These are phyloP conservation scores for Zopfia rhizophila DNA, from an alignment of 2,329 filamentous ascomycete genomes.

Conservation along the genomic window DNA sequence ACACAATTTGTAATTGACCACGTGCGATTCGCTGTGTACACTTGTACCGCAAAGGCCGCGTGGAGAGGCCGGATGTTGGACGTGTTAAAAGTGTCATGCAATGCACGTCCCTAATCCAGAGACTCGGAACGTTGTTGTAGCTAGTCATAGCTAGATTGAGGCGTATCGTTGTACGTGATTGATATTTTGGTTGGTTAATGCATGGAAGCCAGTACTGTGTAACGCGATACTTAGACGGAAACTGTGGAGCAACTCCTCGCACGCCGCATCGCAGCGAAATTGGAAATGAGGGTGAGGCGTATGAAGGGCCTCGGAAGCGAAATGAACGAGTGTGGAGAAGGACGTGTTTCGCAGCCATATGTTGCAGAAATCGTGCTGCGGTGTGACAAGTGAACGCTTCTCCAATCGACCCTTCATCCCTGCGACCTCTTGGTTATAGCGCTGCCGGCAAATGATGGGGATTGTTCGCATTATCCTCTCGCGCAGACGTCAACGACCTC, in stretches of 20 bases:
- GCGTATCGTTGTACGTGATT: slow-evolving; percentile 17
- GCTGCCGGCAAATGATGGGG: background rate
- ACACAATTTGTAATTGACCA: too few relatives aligned
- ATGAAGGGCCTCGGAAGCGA: slow-evolving; percentile 44
- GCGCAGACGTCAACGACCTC: slow-evolving; percentile 25
- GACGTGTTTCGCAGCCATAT: slow-evolving; percentile 40
- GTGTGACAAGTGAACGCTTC: slow-evolving; percentile 4
- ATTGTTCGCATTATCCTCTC: slow-evolving; percentile 15
- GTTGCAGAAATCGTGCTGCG: slow-evolving; percentile 37
- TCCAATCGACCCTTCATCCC: slow-evolving; percentile 24
- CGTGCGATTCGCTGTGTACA: slow-evolving; percentile 9
- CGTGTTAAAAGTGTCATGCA: slow-evolving; percentile 36
- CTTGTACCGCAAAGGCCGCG: background rate
- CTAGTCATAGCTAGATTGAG: background rate
- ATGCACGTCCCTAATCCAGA: slow-evolving; percentile 35
- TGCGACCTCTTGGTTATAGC: slow-evolving; percentile 21
- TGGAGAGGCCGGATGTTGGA: background rate
- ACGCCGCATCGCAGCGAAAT: slow-evolving; percentile 24
- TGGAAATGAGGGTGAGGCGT: slow-evolving; percentile 40
- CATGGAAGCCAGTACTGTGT: slow-evolving; percentile 31
- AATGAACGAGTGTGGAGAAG: slow-evolving; percentile 52
- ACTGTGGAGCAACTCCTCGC: background rate
- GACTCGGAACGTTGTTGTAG: slow-evolving; percentile 31
- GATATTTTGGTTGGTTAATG: slow-evolving; percentile 4
- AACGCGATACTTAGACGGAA: slow-evolving; percentile 19